Evolutionary conservation across 371 early-diverging fungal genomes (phyloP).

Genomic region (Lichtheimia corymbifera): DNA sequence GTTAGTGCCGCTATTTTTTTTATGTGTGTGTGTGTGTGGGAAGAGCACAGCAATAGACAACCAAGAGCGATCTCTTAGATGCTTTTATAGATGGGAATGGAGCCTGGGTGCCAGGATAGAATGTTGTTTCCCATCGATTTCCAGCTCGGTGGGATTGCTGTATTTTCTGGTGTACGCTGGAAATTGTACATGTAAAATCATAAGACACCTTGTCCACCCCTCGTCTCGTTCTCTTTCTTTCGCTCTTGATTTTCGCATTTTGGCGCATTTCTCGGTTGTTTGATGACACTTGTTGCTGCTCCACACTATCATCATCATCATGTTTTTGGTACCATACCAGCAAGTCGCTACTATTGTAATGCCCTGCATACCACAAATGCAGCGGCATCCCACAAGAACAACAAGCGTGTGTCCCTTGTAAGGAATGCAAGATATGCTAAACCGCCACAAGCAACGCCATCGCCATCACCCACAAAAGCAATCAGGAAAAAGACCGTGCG

Average conservation of each 20-base stretch:
- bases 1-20: too few species aligned
- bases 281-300: slow-evolving; percentile 2
- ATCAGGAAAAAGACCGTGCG: slow-evolving; percentile 10
- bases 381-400: slow-evolving; percentile 1
- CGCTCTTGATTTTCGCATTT: neutral
- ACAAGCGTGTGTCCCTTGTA: slow-evolving; percentile 8
- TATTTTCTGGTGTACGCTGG: neutral
- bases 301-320: slow-evolving; percentile 5
- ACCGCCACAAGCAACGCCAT: neutral
- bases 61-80: too few species aligned
- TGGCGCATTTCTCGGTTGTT: neutral
- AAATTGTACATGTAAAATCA: neutral
- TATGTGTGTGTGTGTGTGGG: too few species aligned
- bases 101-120: too few species aligned
- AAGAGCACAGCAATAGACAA: too few species aligned
- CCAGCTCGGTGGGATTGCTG: neutral
- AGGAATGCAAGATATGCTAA: neutral
- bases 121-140: too few species aligned
- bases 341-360: slow-evolving; percentile 9
- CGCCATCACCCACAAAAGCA: neutral
- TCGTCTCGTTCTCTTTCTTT: neutral
- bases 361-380: neutral
- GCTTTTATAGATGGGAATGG: too few species aligned
- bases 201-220: neutral
- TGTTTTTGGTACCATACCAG: neutral